Evolutionary conservation across 2,329 filamentous ascomycete genomes (phyloP).

Genomic region (Coccinonectria pachysandricola): DNA sequence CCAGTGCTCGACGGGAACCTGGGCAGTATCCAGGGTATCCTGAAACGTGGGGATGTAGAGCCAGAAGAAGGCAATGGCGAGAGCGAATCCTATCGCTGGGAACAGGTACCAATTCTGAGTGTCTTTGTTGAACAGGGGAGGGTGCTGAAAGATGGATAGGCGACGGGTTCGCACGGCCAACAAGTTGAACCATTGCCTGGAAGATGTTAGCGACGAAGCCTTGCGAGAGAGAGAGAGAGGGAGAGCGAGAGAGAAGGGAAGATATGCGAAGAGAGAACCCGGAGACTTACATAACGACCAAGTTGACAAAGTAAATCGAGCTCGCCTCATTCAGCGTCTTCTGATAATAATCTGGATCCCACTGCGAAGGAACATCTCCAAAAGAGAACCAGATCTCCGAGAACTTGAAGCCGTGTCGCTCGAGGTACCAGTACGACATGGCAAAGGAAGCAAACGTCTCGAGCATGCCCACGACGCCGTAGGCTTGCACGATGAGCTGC

Average conservation of each 20-base stretch:
- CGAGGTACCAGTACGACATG: slow-evolving; percentile 58
- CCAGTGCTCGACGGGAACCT: slow-evolving; percentile 62
- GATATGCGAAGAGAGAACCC: slow-evolving; percentile 1
- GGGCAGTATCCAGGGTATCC: slow-evolving; percentile 45
- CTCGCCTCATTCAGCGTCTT: slow-evolving; percentile 52
- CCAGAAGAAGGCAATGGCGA: slow-evolving; percentile 61
- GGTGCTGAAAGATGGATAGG: slow-evolving; percentile 61
- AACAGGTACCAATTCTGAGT: slow-evolving; percentile 61
- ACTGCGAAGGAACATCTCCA: slow-evolving; percentile 38
- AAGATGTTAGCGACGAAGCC: slow-evolving; percentile 5
- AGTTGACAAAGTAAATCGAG: slow-evolving; percentile 69
- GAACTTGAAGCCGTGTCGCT: slow-evolving; percentile 55
- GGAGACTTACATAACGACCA: slow-evolving; percentile 56
- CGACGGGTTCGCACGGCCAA: slow-evolving; percentile 57
- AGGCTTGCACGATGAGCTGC: slow-evolving; percentile 62
- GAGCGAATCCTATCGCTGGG: slow-evolving; percentile 58
- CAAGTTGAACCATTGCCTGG: slow-evolving; percentile 60
- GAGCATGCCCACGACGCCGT: slow-evolving; percentile 58
- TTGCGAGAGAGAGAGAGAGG: too few relatives aligned
- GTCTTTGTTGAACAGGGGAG: slow-evolving; percentile 52
- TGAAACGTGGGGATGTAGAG: slow-evolving; percentile 59
- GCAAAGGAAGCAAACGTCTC: slow-evolving; percentile 51
- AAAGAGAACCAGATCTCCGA: slow-evolving; percentile 57
- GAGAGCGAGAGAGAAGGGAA: too few relatives aligned
- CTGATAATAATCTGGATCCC: slow-evolving; percentile 43